phyloP scores from a whole-genome alignment of 352 stramenopile species.

The Globisporangium spinosum region DNA sequence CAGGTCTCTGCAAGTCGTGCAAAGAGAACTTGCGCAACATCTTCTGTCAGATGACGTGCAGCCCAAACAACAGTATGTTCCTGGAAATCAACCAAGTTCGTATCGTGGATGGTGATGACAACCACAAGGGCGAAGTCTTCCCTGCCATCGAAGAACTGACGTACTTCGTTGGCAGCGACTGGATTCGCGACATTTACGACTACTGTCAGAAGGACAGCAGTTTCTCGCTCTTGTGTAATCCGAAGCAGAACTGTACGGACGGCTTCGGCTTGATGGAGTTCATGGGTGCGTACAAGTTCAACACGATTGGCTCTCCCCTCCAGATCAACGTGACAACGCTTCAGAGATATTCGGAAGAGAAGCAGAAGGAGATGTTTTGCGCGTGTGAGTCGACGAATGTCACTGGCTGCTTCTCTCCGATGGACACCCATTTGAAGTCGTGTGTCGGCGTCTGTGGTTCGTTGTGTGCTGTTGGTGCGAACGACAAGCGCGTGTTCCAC shows the following conservation, averaged over 20 bases:
- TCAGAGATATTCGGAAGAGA: slow-evolving; percentile 22
- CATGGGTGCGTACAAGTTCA: slow-evolving; percentile 62
- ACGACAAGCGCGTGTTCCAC: slow-evolving; percentile 24
- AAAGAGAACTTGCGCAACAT: slow-evolving; percentile 68
- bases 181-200: slow-evolving; percentile 63
- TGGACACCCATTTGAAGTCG: slow-evolving; percentile 44
- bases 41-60: slow-evolving; percentile 63
- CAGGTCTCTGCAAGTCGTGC: slow-evolving; percentile 47
- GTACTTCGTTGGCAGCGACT: slow-evolving; percentile 61
- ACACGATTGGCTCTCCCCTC: slow-evolving; percentile 54
- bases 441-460: slow-evolving; percentile 51
- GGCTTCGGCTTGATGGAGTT: slow-evolving; percentile 51
- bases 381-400: slow-evolving; percentile 36
- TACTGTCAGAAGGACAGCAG: slow-evolving; percentile 53
- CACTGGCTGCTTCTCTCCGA: slow-evolving; percentile 44
- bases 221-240: slow-evolving; percentile 56
- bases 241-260: slow-evolving; percentile 46
- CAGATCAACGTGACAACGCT: slow-evolving; percentile 64
- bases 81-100: slow-evolving; percentile 49
- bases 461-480: slow-evolving; percentile 35
- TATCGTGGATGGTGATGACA: slow-evolving; percentile 41
- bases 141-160: slow-evolving; percentile 51
- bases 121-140: slow-evolving; percentile 35
- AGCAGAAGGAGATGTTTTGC: slow-evolving; percentile 40
- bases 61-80: slow-evolving; percentile 63